Evolutionary conservation across 2,329 filamentous ascomycete species (phyloP).

Genomic region (Zymoseptoria passerinii): DNA sequence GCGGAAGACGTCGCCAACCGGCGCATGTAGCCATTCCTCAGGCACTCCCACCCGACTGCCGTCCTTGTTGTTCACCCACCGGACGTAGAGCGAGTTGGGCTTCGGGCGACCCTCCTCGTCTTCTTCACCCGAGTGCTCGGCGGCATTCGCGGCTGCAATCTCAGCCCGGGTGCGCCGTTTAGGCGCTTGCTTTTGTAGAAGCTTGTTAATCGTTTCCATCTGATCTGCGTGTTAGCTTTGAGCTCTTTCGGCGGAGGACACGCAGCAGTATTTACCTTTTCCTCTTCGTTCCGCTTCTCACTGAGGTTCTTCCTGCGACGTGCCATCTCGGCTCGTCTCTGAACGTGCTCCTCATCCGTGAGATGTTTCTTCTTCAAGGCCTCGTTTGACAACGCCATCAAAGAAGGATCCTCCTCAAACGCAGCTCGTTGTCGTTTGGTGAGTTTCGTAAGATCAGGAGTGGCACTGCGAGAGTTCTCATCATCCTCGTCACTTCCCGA

Average conservation of each 20-base stretch:
- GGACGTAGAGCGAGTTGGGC: slow-evolving; percentile 52
- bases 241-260: background rate
- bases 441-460: slow-evolving; percentile 57
- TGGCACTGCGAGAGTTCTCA: slow-evolving; percentile 47
- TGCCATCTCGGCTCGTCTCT: slow-evolving; percentile 67
- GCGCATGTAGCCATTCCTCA: slow-evolving; percentile 57
- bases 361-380: slow-evolving; percentile 66
- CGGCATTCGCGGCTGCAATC: slow-evolving; percentile 36
- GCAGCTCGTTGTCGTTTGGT: slow-evolving; percentile 60
- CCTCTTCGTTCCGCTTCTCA: slow-evolving; percentile 70
- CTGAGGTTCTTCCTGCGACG: slow-evolving; percentile 63
- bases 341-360: slow-evolving; percentile 64
- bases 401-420: slow-evolving; percentile 30
- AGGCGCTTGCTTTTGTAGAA: slow-evolving; percentile 76
- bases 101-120: slow-evolving; percentile 16
- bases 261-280: slow-evolving; percentile 48
- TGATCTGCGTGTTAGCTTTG: slow-evolving; percentile 29
- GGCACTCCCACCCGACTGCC: slow-evolving; percentile 59
- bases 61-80: slow-evolving; percentile 63
- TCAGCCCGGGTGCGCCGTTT: slow-evolving; percentile 51
- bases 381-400: slow-evolving; percentile 52
- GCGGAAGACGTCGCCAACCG: slow-evolving; percentile 52
- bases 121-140: slow-evolving; percentile 40
- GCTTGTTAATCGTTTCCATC: slow-evolving; percentile 88
- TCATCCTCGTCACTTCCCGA: slow-evolving; percentile 42